Evolutionary conservation across 2,329 filamentous ascomycete genomes (phyloP), one percentile per base, ranked within the genome.

Genomic region (Emergomyces pasteurianus): DNA sequence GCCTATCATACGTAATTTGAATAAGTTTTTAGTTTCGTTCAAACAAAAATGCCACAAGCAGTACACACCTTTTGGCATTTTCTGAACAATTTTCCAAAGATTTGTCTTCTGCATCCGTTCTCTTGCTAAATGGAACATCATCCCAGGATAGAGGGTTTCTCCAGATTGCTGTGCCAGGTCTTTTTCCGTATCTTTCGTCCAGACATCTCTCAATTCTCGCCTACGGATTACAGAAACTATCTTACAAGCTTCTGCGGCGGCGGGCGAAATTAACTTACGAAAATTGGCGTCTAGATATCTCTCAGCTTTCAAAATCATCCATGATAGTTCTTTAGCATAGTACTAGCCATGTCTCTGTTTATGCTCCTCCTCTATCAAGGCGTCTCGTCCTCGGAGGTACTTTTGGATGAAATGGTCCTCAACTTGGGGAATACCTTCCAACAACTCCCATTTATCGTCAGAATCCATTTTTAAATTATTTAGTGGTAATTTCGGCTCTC

Each of bases 61-160:
- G 26, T 5, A 56, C 53, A 26, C 1, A 56, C 54, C 94, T 73
- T 97, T 97, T 31, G 92, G 92, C 89, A 97, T 90, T 65, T 79
- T 83, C 62, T 86, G 83, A 18, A 96, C 82, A 67, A 96, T 94
- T 65, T 85, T 81, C 90, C 90, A 97, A 28, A 96, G 80, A 69
- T 86, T 86, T 16, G 90, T 95, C 67, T 80, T 80, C 74, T 95
- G 89, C 84, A 96, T 95, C 40, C 85, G 83, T 21, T 86, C 83
- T 73, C 91, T 92, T 67, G 90, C 90, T 42, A 92, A 80, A 46
- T 83, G 86, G 74, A 96, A 96, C 88, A 95, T 94, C 87, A 96
- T 95, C 12, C 92, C 92, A 0, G 90, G 90, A 70, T 88, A 90
- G 58, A 92, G 78, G 65, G 84, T 83, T 63, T 83, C 81, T 67